Evolutionary conservation across 2,329 filamentous ascomycete genomes (phyloP), one percentile per base, ranked within the genome.

Genomic region (Penicillium concentricum): DNA sequence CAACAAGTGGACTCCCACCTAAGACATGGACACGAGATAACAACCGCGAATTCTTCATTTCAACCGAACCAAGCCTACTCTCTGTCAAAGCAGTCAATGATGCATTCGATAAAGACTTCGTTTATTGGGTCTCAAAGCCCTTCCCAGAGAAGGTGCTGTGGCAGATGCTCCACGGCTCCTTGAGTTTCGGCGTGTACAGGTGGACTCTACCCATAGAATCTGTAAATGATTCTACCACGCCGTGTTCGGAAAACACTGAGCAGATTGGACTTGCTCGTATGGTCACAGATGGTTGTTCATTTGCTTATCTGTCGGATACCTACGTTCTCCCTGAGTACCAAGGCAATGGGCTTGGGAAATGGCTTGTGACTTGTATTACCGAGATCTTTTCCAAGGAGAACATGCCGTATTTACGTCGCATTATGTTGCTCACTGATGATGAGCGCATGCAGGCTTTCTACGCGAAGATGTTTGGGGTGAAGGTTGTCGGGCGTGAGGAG

Each of bases 291-390:
- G 82, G 83, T 65, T 80, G 85, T 45, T 88, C 87, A 0, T 84
- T 90, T 63, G 86, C 82, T 34, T 91, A 89, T 64, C 73, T 88
- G 38, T 87, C 87, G 26, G 88, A 90, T 66, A 84, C 90, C 20
- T 90, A 87, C 69, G 77, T 90, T 22, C 69, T 84, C 3, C 77
- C 82, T 0, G 78, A 81, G 38, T 83, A 85, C 64, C 86, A 87
- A 67, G 80, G 82, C 5, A 76, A 79, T 10, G 87, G 88, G 0
- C 76, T 91, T 1, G 88, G 84, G 3, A 81, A 76, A 42, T 90
- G 86, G 85, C 73, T 90, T 67, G 81, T 89, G 69, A 71, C 76
- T 5, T 85, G 82, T 62, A 72, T 88, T 56, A 80, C 84, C 61
- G 84, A 88, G 63, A 71, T 82, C 3, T 58, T 68, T 47, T 65